Conservation (phyloP, 805 yeast species). For the Lachancea meyersii region DNA sequence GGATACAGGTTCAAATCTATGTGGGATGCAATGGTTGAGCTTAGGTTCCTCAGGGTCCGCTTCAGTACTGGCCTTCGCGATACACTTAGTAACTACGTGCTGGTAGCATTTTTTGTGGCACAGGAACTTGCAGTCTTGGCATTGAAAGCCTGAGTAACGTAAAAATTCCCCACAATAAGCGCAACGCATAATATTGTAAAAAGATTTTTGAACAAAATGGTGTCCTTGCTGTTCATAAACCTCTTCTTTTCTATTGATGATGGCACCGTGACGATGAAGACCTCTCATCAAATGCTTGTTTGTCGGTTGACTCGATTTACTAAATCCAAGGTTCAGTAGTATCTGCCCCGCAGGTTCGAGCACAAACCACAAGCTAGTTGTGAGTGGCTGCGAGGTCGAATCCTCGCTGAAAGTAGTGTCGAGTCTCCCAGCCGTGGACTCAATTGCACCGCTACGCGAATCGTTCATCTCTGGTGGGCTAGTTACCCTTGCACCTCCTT, state of each 20-base stretch:
- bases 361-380: conserved; percentile 77
- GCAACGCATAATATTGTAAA: conserved; percentile 94
- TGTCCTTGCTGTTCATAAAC: conserved; percentile 95
- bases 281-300: conserved; percentile 49
- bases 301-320: conserved; percentile 52
- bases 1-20: conserved; percentile 85
- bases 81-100: conserved; percentile 77
- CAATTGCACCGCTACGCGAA: neutral
- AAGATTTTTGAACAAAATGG: conserved; percentile 90
- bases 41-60: conserved; percentile 67
- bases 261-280: conserved; percentile 95
- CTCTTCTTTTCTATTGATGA: conserved; percentile 81
- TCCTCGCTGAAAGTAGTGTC: neutral
- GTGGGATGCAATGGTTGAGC: conserved; percentile 94
- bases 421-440: neutral
- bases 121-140: conserved; percentile 75
- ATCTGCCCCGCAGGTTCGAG: conserved; percentile 94
- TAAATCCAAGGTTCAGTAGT: conserved; percentile 68
- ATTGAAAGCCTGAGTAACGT: conserved; percentile 78
- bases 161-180: conserved; percentile 95
- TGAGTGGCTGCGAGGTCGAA: conserved; percentile 26
- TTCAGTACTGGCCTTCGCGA: conserved; percentile 67
- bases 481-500: conserved; percentile 16
- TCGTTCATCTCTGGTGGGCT: conserved; percentile 12
- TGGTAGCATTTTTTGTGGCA: conserved; percentile 79